Conservation (phyloP, 306 rosid genomes). For the Parietaria judaica region DNA sequence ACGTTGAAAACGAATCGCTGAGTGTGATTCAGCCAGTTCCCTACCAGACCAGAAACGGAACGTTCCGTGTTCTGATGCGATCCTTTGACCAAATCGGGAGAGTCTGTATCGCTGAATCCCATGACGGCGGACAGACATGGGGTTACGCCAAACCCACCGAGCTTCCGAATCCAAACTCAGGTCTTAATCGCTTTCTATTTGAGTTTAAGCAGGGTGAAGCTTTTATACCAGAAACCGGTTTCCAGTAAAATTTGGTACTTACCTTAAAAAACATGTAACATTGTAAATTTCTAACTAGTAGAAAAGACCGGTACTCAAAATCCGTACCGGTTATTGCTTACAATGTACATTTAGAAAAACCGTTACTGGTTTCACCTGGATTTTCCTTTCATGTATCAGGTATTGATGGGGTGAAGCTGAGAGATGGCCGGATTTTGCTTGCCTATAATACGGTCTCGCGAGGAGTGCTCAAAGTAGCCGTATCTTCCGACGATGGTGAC, state of each 20-base stretch:
- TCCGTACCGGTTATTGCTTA: no score
- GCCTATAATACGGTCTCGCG: conserved; percentile 69
- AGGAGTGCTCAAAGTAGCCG: conserved; percentile 70
- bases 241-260: no score
- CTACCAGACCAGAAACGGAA: conserved; percentile 61
- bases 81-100: conserved; percentile 55
- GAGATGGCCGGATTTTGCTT: conserved; percentile 62
- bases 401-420: conserved; percentile 82
- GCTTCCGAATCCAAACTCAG: conserved; percentile 97
- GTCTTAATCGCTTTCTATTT: conserved; percentile 25
- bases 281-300: no score
- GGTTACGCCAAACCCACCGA: conserved; percentile 56
- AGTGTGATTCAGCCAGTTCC: conserved; percentile 96
- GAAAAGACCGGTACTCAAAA: no score
- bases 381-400: conserved; percentile 31
- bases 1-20: conserved; percentile 48
- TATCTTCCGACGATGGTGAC: conserved; percentile 80
- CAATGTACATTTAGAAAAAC: no score
- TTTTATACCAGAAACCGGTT: no score
- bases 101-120: conserved; percentile 72
- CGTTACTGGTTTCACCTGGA: no score
- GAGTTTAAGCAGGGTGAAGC: neutral
- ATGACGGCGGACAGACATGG: conserved; percentile 75
- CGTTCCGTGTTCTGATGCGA: conserved; percentile 67
- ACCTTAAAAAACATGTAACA: no score